Base-by-base conservation (phyloP, 148 eudicot genomes). In the Fallopia convolvulus region DNA sequence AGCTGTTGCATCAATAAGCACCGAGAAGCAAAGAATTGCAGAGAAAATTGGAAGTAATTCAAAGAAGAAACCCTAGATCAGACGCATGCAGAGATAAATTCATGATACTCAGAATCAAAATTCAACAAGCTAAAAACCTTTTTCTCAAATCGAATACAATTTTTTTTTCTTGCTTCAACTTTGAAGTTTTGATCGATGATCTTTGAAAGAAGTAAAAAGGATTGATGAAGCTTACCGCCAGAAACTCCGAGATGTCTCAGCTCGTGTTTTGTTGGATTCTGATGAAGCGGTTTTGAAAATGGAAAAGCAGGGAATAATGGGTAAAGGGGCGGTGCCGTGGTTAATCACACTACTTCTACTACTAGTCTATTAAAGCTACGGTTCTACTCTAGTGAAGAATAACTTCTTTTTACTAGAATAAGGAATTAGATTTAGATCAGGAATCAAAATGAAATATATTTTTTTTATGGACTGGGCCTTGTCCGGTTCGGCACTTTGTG, bases 241-340 rank as follows among this genome's bases (percentile, higher is more conserved):
- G 72, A 15, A 68, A 68, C 72, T 68, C 72, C 44, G 72, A 68
- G 72, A 17, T 68, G 21, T 39, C 44, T 36, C 46, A n/a, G 6
- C 3, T 36, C 10, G 11, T 68, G 72, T 68, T 12, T 68, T 30
- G 3, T 33, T 68, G 15, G 72, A 61, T 30, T 23, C 15, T 61
- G 70, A 68, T 68, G 44, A 68, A 68, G 72, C 72, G 72, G 72
- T 15, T 15, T 42, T 17, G n/a, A 7, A 68, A 68, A 68, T 68
- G 46, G 72, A 39, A 68, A 39, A 14, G 36, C 44, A 39, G 44
- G n/a, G 72, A 68, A 68, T 68, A 68, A 14, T 33, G 20, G 4
- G 20, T 36, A 68, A 68, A 68, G 72, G 72, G 72, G 46, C 42
- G 72, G 44, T 68, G 72, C 72, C 72, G 72, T 68, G 72, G 46